A percentile compares a stretch with the other conserved stretches of the same genome.
Conservation (phyloP, 2,329 filamentous ascomycete species). For the Trichoderma breve region DNA sequence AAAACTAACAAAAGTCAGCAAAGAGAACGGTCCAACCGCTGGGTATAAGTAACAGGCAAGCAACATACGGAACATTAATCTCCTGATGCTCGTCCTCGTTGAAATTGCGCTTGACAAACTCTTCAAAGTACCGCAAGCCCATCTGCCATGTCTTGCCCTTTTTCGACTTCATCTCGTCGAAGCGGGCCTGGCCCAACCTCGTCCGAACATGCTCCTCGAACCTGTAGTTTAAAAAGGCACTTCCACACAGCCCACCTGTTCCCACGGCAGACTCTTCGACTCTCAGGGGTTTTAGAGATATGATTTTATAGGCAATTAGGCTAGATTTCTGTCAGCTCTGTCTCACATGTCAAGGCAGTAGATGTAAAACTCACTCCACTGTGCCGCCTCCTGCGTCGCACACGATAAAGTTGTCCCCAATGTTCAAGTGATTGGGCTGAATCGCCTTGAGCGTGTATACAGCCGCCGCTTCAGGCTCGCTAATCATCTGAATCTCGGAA, state of each 20-base stretch:
- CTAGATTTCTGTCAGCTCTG: conserved; percentile 24
- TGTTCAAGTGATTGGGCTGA: conserved; percentile 68
- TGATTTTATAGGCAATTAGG: conserved; percentile 78
- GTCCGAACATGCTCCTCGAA: conserved; percentile 74
- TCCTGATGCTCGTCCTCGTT: conserved; percentile 75
- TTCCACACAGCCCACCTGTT: conserved; percentile 74
- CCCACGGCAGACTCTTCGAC: conserved; percentile 79
- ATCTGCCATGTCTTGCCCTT: conserved; percentile 79
- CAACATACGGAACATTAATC: conserved; percentile 67
- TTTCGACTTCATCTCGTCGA: conserved; percentile 73
- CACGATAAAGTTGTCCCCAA: conserved; percentile 65
- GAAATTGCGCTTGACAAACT: conserved; percentile 82
- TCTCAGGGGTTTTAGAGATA: conserved; percentile 66
- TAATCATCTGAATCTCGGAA: conserved; percentile 73
- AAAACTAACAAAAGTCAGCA: conserved; percentile 46
- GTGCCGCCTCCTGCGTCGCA: conserved; percentile 63
- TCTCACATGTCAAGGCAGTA: not conserved
- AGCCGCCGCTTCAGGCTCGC: conserved; percentile 75
- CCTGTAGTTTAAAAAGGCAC: conserved; percentile 75
- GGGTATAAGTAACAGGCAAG: not conserved
- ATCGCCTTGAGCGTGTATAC: conserved; percentile 79
- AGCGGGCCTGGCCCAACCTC: conserved; percentile 64
- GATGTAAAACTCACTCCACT: conserved; percentile 55
- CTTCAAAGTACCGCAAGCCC: conserved; percentile 77
- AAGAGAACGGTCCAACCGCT: not conserved